Conservation (phyloP, 2,329 filamentous ascomycete genomes). For the Pseudogymnoascus sp. region DNA sequence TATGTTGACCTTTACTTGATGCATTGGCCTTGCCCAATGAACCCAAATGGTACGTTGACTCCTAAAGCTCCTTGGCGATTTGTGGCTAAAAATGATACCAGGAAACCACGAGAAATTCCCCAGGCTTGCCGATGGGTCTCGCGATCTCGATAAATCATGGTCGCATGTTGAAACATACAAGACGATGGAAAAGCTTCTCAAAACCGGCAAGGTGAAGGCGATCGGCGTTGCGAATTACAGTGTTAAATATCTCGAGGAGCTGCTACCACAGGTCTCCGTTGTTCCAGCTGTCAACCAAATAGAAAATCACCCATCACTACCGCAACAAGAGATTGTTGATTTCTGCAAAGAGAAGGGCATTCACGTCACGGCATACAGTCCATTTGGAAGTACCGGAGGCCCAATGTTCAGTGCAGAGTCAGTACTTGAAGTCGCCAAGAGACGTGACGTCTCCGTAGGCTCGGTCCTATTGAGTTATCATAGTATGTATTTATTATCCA, state of each 20-base stretch:
- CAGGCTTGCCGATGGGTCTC: constrained; percentile 19
- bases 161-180: constrained; percentile 37
- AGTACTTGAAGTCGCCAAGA: constrained; percentile 53
- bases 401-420: constrained; percentile 53
- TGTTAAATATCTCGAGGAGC: constrained; percentile 30
- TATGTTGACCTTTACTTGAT: constrained; percentile 50
- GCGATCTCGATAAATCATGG: constrained; percentile 25
- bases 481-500: constrained; percentile 37
- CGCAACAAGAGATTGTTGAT: constrained; percentile 46
- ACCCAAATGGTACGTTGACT: constrained; percentile 49
- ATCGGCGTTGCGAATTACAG: constrained; percentile 42
- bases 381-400: constrained; percentile 33
- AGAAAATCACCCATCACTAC: constrained; percentile 53
- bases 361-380: constrained; percentile 47
- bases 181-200: constrained; percentile 43
- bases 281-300: constrained; percentile 54
- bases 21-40: constrained; percentile 57
- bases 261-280: constrained; percentile 38
- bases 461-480: constrained; percentile 65
- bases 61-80: not conserved
- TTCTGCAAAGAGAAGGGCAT: constrained; percentile 46
- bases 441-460: constrained; percentile 51
- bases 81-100: constrained; percentile 10
- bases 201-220: constrained; percentile 40
- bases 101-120: constrained; percentile 19